Percentiles rank a stretch among this genome's conserved stretches.
These are phyloP conservation scores for Cetraspora pellucida DNA, from an alignment of 192 early-diverging fungal genomes.

Conservation along the genomic window DNA sequence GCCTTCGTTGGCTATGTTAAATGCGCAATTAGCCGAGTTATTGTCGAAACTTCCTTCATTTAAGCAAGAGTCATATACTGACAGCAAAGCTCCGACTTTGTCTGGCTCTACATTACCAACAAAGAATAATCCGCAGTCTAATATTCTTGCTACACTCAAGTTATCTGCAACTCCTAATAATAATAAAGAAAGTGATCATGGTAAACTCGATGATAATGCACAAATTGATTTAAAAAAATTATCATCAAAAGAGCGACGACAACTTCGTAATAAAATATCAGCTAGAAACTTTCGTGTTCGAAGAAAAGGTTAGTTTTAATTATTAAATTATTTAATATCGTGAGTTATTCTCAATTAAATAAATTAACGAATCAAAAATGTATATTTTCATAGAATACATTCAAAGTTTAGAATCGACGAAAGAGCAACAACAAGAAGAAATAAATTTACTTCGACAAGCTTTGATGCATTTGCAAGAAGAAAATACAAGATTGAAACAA, in stretches of 20 bases:
- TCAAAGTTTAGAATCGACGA: constrained; percentile 22
- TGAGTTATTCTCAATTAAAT: neutral
- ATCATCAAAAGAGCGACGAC: constrained; percentile 75
- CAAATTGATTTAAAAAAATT: constrained; percentile 63
- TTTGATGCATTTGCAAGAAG: constrained; percentile 26
- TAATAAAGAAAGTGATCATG: neutral
- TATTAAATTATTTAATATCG: neutral
- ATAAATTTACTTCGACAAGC: constrained; percentile 35
- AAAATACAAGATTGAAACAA: constrained; percentile 30
- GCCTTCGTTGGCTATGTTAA: constrained; percentile 25
- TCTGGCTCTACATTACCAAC: neutral
- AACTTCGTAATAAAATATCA: constrained; percentile 85
- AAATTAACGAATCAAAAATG: neutral
- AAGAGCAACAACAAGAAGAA: constrained; percentile 33
- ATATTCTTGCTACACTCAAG: neutral
- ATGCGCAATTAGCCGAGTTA: constrained; percentile 34
- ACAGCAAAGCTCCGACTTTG: neutral
- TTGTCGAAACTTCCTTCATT: constrained; percentile 31
- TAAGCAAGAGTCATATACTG: constrained; percentile 19
- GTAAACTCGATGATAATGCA: constrained; percentile 15
- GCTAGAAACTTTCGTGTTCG: constrained; percentile 84
- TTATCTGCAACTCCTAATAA: constrained; percentile 10
- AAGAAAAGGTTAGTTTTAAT: constrained; percentile 68
- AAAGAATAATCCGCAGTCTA: neutral
- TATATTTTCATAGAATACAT: constrained; percentile 31